A percentile compares a stretch with the other conserved stretches of the same genome.
phyloP scores from a whole-genome alignment of 129 eudicot species.

The Mikania micrantha region DNA sequence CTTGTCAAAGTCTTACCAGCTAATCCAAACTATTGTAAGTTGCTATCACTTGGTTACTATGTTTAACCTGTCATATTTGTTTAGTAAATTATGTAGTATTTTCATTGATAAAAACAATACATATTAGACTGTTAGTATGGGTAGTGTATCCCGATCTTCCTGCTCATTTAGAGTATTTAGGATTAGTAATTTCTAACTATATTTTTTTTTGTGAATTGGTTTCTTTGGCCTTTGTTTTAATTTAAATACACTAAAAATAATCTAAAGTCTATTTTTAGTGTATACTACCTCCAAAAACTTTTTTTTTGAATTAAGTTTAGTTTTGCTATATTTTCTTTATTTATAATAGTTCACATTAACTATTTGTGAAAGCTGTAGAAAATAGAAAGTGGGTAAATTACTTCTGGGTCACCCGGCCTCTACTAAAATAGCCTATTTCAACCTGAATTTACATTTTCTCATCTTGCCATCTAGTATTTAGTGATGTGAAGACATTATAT shows the following conservation, averaged over 20 bases:
- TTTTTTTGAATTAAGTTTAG: neutral
- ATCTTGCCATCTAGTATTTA: neutral
- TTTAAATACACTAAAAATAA: neutral
- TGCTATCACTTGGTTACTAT: neutral
- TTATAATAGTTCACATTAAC: neutral
- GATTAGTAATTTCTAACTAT: neutral
- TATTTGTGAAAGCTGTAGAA: neutral
- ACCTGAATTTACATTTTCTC: neutral
- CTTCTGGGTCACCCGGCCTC: neutral
- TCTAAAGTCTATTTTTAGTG: neutral
- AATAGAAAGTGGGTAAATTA: neutral
- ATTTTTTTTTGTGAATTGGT: neutral
- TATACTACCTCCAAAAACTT: neutral
- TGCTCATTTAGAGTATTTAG: neutral
- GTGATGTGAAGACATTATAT: neutral
- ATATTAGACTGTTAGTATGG: neutral
- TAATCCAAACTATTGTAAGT: slow-evolving; percentile 66
- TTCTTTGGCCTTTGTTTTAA: neutral
- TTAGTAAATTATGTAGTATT: too few relatives aligned
- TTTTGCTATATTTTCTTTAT: neutral
- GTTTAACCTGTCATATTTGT: neutral
- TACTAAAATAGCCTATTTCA: neutral
- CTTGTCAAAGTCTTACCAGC: slow-evolving; percentile 49
- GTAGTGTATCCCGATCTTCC: neutral
- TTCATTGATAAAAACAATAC: neutral